A percentile compares a stretch with the other conserved stretches of the same genome.
Conservation (phyloP, 1,284 basidiomycete genomes). For the Rhodotorula mucilaginosa region DNA sequence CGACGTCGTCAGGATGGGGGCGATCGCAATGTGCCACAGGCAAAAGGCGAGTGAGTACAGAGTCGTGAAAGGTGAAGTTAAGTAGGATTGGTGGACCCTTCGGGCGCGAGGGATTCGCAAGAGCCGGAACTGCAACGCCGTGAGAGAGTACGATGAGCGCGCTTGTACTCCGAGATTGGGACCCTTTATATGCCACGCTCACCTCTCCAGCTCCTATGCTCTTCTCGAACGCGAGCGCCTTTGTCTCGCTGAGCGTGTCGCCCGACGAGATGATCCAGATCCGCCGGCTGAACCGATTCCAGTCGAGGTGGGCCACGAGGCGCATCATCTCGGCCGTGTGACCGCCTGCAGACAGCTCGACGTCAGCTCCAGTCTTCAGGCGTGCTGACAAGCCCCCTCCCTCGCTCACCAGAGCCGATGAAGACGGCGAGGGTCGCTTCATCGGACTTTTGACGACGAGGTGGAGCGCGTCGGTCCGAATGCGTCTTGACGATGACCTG, state of each 20-base stretch:
- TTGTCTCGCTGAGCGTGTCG: conserved; percentile 72
- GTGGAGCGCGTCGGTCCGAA: not conserved
- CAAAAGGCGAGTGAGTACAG: conserved; percentile 58
- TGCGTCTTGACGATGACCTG: conserved; percentile 13
- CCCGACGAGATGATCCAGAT: conserved; percentile 80
- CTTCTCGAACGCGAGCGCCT: conserved; percentile 66
- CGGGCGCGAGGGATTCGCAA: conserved; percentile 44
- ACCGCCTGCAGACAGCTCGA: conserved; percentile 63
- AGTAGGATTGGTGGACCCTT: conserved; percentile 69
- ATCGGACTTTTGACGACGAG: conserved; percentile 2
- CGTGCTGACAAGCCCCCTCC: not conserved
- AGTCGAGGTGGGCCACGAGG: conserved; percentile 73
- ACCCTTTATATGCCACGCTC: not conserved
- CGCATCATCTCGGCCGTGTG: conserved; percentile 86
- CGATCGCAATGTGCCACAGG: conserved; percentile 53
- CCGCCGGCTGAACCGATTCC: conserved; percentile 68
- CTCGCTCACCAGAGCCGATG: conserved; percentile 59
- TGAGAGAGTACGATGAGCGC: too few relatives aligned
- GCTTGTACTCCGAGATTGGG: not conserved
- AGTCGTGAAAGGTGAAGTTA: conserved; percentile 66
- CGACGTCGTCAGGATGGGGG: conserved; percentile 50
- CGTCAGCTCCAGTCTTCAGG: not conserved
- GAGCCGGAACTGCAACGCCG: conserved; percentile 31
- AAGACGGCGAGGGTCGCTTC: conserved; percentile 55
- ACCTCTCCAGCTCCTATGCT: conserved; percentile 32